These are phyloP conservation scores for Pilatotrama ljubarskyi DNA, from an alignment of 768 basidiomycete genomes.

Conservation along the genomic window DNA sequence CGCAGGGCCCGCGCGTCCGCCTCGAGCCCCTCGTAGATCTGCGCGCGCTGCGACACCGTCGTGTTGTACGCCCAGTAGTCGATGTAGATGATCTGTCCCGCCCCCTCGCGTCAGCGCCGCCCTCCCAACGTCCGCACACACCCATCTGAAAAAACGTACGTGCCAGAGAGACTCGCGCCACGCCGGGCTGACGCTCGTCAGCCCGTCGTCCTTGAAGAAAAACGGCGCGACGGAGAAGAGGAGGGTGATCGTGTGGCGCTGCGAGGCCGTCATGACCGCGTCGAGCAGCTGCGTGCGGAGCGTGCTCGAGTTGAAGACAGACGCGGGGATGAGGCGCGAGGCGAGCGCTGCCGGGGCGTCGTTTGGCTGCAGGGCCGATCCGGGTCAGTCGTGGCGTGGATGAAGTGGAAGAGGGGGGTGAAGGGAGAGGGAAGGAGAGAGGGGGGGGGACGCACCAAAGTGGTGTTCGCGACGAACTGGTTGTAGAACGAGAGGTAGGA, in stretches of 20 bases:
- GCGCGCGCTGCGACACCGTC: neutral
- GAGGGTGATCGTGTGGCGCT: neutral
- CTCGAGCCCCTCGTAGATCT: neutral
- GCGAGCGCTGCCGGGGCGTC: neutral
- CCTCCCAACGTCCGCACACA: neutral
- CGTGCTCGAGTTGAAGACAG: neutral
- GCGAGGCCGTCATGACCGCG: neutral
- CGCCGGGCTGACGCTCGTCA: slow-evolving; percentile 1
- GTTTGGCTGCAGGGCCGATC: neutral
- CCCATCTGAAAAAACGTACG: neutral
- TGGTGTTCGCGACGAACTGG: neutral
- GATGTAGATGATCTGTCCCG: neutral
- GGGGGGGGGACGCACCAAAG: neutral
- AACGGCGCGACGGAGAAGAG: slow-evolving; percentile 2
- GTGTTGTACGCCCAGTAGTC: neutral
- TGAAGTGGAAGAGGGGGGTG: neutral
- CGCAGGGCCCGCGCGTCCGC: neutral
- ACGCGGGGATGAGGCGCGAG: slow-evolving; percentile 4
- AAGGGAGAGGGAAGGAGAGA: too few species aligned
- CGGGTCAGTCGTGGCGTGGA: neutral
- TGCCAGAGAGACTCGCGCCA: slow-evolving; percentile 4
- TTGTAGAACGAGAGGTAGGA: neutral
- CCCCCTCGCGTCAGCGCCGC: too few species aligned
- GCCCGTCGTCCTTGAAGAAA: neutral
- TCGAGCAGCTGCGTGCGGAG: neutral